These are phyloP conservation scores for Trypanosoma congolense DNA, from an alignment of 208 protist species.

Conservation along the genomic window DNA sequence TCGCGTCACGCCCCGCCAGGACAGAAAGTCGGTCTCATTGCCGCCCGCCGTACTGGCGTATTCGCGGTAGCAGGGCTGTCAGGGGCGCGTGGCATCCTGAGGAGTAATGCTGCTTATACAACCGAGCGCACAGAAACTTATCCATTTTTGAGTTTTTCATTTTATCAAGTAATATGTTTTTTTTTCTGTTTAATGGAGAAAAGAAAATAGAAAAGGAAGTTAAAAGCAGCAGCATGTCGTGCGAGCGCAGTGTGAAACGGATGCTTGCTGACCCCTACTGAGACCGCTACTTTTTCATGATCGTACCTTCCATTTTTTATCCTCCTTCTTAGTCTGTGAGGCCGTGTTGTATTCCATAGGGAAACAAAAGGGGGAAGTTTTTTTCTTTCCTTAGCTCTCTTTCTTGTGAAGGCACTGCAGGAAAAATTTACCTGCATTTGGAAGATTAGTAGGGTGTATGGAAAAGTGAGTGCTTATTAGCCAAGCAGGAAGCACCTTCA, in stretches of 20 bases:
- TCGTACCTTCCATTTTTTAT: background rate
- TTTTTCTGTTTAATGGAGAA: background rate
- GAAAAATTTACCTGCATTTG: no score
- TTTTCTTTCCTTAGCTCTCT: conserved; percentile 25
- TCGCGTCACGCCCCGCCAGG: conserved; percentile 91
- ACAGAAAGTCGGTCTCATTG: conserved; percentile 99
- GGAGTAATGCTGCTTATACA: conserved; percentile 40
- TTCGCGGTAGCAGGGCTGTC: conserved; percentile 88
- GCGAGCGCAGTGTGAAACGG: background rate
- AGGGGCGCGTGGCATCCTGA: conserved; percentile 87
- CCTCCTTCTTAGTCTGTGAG: background rate
- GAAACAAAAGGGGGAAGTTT: no score
- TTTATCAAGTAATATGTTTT: conserved; percentile 12
- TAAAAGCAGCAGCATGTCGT: background rate
- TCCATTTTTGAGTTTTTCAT: conserved; percentile 20
- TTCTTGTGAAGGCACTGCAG: conserved; percentile 13
- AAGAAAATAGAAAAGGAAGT: background rate
- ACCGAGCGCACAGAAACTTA: background rate
- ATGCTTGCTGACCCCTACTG: background rate
- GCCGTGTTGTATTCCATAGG: no score
- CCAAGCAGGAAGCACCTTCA: no score
- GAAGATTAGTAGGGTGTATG: no score
- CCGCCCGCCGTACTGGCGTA: conserved; percentile 96
- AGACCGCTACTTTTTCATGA: background rate
- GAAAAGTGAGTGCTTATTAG: no score